Conservation (phyloP, 495 filamentous ascomycete genomes). For the Symbiotaphrina buchneri region DNA sequence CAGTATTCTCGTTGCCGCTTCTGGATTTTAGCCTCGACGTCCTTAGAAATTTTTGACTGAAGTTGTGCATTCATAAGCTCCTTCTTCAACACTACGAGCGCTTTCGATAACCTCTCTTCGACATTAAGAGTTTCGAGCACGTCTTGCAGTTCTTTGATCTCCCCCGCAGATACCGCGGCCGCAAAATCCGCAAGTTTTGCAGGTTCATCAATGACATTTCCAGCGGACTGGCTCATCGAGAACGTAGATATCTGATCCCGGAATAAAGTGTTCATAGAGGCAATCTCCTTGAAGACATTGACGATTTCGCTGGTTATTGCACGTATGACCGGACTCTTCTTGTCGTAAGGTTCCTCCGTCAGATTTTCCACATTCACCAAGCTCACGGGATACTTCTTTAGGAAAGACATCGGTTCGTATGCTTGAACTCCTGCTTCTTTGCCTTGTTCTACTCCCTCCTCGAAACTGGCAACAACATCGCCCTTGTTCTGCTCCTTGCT, state of each 20-base stretch:
- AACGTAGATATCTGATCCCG: conserved; percentile 94
- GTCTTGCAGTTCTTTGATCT: conserved; percentile 78
- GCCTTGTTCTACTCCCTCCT: conserved; percentile 41
- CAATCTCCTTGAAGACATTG: conserved; percentile 95
- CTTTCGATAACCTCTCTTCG: conserved; percentile 74
- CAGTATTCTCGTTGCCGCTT: conserved; percentile 97
- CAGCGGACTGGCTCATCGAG: conserved; percentile 80
- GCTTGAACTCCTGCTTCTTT: conserved; percentile 19
- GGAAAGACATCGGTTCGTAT: conserved; percentile 79
- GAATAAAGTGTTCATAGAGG: conserved; percentile 82
- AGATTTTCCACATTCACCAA: conserved; percentile 90
- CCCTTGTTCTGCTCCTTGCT: conserved; percentile 45
- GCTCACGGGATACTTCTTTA: conserved; percentile 74
- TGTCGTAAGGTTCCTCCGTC: conserved; percentile 67
- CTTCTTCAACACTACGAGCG: conserved; percentile 81
- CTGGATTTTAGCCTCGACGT: conserved; percentile 93
- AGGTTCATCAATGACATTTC: conserved; percentile 86
- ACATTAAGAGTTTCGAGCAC: conserved; percentile 78
- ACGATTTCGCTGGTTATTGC: conserved; percentile 94
- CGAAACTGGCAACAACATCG: conserved; percentile 93
- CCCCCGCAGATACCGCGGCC: conserved; percentile 78
- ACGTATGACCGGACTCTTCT: conserved; percentile 63
- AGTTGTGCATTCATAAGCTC: conserved; percentile 95
- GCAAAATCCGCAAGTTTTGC: conserved; percentile 93
- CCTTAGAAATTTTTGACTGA: conserved; percentile 92